Evolutionary conservation across 1,139 yeast species (phyloP).

Genomic region (Suhomyces yuchorum): DNA sequence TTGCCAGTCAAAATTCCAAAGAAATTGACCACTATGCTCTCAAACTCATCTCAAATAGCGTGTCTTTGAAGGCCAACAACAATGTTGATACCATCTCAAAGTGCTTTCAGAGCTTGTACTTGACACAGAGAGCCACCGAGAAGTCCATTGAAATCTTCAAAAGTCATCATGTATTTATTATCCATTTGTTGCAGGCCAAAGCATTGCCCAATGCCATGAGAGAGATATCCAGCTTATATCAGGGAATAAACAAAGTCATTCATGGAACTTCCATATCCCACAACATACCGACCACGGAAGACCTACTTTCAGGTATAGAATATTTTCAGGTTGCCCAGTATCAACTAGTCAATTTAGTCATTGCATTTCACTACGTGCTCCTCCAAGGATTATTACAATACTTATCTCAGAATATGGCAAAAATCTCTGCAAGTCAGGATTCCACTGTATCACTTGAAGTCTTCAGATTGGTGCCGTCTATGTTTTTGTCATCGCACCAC

Average conservation of each 20-base stretch:
- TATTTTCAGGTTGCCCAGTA: slow-evolving; percentile 2
- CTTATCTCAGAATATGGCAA: slow-evolving; percentile 23
- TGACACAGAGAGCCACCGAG: slow-evolving; percentile 14
- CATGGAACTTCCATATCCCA: slow-evolving; percentile 1
- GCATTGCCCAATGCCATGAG: slow-evolving; percentile 18
- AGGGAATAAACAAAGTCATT: slow-evolving; percentile 8
- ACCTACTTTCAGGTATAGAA: slow-evolving; percentile 5
- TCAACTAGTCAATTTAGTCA: slow-evolving; percentile 24
- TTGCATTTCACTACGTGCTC: slow-evolving; percentile 36
- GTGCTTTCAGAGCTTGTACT: slow-evolving; percentile 24
- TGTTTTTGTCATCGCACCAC: slow-evolving; percentile 26
- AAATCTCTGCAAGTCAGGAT: slow-evolving; percentile 16
- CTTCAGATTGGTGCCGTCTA: slow-evolving; percentile 19
- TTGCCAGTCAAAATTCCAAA: slow-evolving; percentile 13
- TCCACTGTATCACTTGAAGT: slow-evolving; percentile 13
- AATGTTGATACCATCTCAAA: slow-evolving; percentile 16
- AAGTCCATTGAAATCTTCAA: slow-evolving; percentile 19
- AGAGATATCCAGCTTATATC: slow-evolving; percentile 16
- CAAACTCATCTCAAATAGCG: slow-evolving; percentile 10
- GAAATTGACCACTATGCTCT: slow-evolving; percentile 17
- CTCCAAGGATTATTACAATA: slow-evolving; percentile 35
- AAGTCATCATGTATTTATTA: slow-evolving; percentile 35
- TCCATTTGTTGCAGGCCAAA: slow-evolving; percentile 30
- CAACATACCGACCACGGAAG: neutral
- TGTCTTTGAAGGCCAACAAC: slow-evolving; percentile 5